Percentiles rank a stretch among this genome's conserved stretches.
These are phyloP conservation scores for Acanthamoeba culbertsoni DNA, from an alignment of 208 protist genomes.

Conservation along the genomic window DNA sequence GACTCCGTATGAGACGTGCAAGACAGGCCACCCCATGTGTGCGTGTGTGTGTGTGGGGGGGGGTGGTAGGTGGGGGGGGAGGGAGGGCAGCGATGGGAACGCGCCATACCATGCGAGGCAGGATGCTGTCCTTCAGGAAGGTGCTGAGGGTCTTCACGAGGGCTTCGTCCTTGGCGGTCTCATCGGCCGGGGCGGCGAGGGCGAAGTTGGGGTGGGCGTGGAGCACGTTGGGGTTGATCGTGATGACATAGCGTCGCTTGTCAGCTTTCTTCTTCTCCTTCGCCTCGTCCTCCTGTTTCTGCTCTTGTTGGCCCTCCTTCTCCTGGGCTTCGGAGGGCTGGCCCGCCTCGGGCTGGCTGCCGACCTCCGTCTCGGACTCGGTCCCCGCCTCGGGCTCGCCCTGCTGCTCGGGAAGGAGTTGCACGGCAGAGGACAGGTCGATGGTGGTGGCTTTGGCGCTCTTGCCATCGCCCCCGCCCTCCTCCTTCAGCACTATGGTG, in stretches of 20 bases:
- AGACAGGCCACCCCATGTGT: no score
- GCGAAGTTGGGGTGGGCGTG: neutral
- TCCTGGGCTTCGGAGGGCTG: neutral
- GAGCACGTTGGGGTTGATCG: neutral
- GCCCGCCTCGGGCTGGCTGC: neutral
- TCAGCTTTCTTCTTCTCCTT: neutral
- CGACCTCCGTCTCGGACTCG: neutral
- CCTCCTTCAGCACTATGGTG: neutral
- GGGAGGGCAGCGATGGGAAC: neutral
- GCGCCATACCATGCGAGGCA: conserved; percentile 60
- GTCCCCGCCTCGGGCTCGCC: neutral
- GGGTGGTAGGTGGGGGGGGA: neutral
- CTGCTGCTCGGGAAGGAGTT: neutral
- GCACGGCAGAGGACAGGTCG: neutral
- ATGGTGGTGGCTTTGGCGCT: neutral
- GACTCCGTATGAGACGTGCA: no score
- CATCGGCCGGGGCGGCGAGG: conserved; percentile 29
- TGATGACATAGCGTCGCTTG: conserved; percentile 1
- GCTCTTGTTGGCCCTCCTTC: no score
- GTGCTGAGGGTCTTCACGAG: neutral
- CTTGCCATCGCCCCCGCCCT: neutral
- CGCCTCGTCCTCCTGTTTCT: neutral
- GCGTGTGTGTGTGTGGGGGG: no score
- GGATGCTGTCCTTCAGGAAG: conserved; percentile 62
- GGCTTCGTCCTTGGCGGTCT: conserved; percentile 45